Evolutionary conservation across 1,284 basidiomycete species (phyloP), one percentile per base, ranked within the genome.

Genomic region (Sporisorium graminicola): DNA sequence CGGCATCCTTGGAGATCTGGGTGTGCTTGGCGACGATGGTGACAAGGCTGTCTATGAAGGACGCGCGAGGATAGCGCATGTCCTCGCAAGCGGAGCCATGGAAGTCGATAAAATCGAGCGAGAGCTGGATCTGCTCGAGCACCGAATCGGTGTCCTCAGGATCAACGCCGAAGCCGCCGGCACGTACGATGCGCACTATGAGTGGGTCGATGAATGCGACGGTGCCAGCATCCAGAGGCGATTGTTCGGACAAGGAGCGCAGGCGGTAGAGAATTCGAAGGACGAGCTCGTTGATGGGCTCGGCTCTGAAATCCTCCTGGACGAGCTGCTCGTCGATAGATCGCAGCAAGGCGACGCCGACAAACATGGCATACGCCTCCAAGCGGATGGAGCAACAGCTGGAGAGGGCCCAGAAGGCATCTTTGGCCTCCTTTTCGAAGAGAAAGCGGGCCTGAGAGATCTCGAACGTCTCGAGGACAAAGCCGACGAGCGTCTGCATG

Each of bases 191-290:
- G 61, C 90, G 89, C 9, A 88, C 90, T 14, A 99, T 87, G 14
- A 99, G 88, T 8, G 95, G 93, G 51, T 91, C 92, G 1, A 91
- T 86, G 78, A 96, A 94, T 0, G 93, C 90, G 85, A 93, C 95
- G 0, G 94, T 94, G 0, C 92, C 90, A 0, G 91, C 89, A 82
- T 97, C 94, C 53, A 99, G 92, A 0, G 94, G 91, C 0, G 90
- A 87, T 80, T 94, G 91, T 77, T 96, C 93, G 0, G 93, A 91
- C 2, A 95, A 87, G 65, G 91, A 92, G 33, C 93, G 91, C 2
- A 99, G 86, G 33, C 94, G 91, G 85, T 98, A 94, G 1, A 99
- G 88, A 2, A 98, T 91, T 20, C 96, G 93, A 46, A 93, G 88
- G 31, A 95, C 89, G 27, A 98, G 88, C 20, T 89, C 94, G 35